Conservation (phyloP, 768 basidiomycete species). For the Trametes gibbosa region DNA sequence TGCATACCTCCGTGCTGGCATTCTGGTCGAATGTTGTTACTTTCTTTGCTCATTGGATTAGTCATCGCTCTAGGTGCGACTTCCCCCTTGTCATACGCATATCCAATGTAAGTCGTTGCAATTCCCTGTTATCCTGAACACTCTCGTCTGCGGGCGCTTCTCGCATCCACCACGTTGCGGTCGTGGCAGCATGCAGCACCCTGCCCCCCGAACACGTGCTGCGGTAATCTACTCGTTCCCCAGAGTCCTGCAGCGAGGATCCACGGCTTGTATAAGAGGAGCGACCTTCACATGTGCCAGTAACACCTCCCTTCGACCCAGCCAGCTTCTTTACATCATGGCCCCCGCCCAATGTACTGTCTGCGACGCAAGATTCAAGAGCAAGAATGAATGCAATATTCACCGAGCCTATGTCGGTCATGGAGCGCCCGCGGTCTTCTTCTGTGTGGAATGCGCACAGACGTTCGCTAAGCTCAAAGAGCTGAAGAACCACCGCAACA, state of each 20-base stretch:
- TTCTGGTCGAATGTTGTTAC: not conserved
- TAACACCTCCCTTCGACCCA: no score
- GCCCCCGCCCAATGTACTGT: not conserved
- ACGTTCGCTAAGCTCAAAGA: not conserved
- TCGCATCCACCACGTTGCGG: not conserved
- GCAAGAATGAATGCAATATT: not conserved
- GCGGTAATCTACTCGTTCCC: not conserved
- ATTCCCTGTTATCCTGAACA: no score
- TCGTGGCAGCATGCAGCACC: not conserved
- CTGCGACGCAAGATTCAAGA: not conserved
- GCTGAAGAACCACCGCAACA: not conserved
- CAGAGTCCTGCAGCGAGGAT: not conserved
- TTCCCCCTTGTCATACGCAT: no score
- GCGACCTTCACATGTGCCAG: not conserved
- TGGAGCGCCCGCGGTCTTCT: not conserved
- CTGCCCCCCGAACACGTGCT: not conserved
- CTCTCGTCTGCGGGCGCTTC: not conserved
- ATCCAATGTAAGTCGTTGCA: no score
- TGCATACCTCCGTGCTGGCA: no score
- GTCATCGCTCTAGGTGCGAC: no score
- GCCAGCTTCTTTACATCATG: not conserved
- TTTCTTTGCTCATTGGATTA: no score
- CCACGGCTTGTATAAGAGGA: not conserved
- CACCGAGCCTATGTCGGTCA: not conserved
- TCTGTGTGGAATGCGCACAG: slow-evolving; percentile 1